Evolutionary conservation across 208 protist species (phyloP), one percentile per base, ranked within the genome.

Genomic region (Crithidia bombi): DNA sequence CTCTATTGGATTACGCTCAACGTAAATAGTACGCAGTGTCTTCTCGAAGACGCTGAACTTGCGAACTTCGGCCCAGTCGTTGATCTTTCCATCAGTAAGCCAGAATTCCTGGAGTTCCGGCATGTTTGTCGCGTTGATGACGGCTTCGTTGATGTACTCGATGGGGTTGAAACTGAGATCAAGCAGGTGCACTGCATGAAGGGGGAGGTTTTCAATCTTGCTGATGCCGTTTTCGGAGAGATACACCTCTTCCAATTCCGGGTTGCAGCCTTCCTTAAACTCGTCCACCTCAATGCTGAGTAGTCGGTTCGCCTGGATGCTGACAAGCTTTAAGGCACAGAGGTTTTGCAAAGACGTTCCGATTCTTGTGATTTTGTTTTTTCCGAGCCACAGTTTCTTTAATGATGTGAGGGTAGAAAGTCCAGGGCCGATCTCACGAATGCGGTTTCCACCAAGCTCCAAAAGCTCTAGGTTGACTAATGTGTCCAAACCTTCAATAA

Each of bases 111-210:
- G 69, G 14, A 97, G 78, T 21, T 73, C 36, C 5, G 90, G 88
- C 84, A 96, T 86, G 32, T 84, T 94, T 19, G 50, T 47, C 1
- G 72, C 55, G 69, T 93, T 92, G 21, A 96, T 73, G 9, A 81
- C 75, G 9, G 78, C 73, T 12, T 70, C 79, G 70, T 89, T 89
- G 64, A 97, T 93, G 39, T 35, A 54, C 25, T 68, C 67, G 38
- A 97, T 92, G 0, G 89, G 85, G 67, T 97, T 96, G 75, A 93
- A 93, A 61, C 88, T 93, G 73, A 91, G 82, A 57, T 97, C 92
- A 2, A 97, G 65, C 12, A 90, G 64, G 6, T 59, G 64, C 3
- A 94, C 51, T 15, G 66, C 35, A 46, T 87, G 79, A 14, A 97
- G 77, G 10, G 82, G 83, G 44, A 91, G 39, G 59, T 90, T 65